These are phyloP conservation scores for Stephania japonica DNA, from an alignment of 164 flowering plant genomes.

Conservation along the genomic window DNA sequence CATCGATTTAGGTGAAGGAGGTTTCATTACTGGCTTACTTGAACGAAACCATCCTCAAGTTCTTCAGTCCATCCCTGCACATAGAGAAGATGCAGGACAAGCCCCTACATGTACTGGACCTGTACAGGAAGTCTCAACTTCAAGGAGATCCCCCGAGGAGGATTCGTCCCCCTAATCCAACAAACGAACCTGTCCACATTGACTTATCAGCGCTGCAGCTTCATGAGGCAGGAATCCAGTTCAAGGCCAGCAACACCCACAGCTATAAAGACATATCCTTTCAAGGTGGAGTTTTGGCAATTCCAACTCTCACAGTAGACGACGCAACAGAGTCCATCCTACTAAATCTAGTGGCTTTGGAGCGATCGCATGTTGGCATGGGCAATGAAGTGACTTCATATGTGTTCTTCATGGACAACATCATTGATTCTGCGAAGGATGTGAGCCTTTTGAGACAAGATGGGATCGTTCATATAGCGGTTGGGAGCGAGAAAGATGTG, in stretches of 20 bases:
- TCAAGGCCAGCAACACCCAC: constrained; percentile 27
- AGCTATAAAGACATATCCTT: constrained; percentile 47
- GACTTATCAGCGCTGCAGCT: constrained; percentile 42
- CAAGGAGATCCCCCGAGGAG: constrained; percentile 1
- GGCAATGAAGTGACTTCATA: constrained; percentile 49
- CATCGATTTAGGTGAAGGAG: not conserved
- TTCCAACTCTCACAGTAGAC: constrained; percentile 38
- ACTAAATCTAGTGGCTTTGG: constrained; percentile 54
- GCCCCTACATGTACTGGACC: constrained; percentile 36
- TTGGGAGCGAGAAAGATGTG: too few relatives aligned
- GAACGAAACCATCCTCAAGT: constrained; percentile 8
- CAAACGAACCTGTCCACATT: constrained; percentile 18
- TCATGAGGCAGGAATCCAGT: constrained; percentile 45
- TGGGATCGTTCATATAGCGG: too few relatives aligned
- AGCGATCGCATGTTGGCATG: constrained; percentile 42
- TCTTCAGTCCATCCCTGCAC: not conserved
- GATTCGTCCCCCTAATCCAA: not conserved
- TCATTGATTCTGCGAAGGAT: constrained; percentile 42
- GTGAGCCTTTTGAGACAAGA: constrained; percentile 6
- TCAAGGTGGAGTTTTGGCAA: constrained; percentile 35
- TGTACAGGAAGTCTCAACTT: constrained; percentile 33
- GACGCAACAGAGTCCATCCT: constrained; percentile 40
- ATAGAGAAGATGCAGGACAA: not conserved
- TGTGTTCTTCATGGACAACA: constrained; percentile 52
- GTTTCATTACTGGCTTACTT: not conserved